A percentile compares a stretch with the other conserved stretches of the same genome.
Evolutionary conservation across 257 asterid genomes (phyloP).

Genomic region (Scutellaria galericulata): DNA sequence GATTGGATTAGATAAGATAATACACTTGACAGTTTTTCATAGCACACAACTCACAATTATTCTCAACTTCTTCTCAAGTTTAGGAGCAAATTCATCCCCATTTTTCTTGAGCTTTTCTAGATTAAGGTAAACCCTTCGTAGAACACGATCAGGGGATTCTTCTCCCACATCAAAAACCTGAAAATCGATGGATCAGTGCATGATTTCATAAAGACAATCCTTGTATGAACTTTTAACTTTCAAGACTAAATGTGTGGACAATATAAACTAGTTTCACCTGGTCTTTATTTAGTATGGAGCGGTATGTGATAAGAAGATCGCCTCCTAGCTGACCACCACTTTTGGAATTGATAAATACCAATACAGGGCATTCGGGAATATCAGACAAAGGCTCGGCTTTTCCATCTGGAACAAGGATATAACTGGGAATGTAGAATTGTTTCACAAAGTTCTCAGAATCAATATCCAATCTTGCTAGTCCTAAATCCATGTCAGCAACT

Average conservation of each 20-base stretch:
- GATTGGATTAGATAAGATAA: neutral
- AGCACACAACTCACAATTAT: conserved; percentile 51
- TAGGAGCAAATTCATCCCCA: conserved; percentile 62
- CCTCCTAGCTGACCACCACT: conserved; percentile 97
- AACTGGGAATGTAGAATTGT: conserved; percentile 68
- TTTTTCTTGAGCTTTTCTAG: conserved; percentile 65
- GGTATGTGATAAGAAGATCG: conserved; percentile 79
- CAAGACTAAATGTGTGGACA: neutral
- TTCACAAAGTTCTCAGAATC: conserved; percentile 44
- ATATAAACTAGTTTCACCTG: conserved; percentile 31
- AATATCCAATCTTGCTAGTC: conserved; percentile 34
- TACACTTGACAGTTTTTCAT: neutral
- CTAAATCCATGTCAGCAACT: conserved; percentile 39
- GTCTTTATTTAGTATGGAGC: conserved; percentile 61
- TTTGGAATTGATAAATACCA: conserved; percentile 84
- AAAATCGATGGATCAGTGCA: conserved; percentile 32
- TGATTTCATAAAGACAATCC: neutral
- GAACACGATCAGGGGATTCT: conserved; percentile 73
- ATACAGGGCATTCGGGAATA: conserved; percentile 75
- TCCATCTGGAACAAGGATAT: conserved; percentile 49
- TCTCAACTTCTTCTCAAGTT: conserved; percentile 60
- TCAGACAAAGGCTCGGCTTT: conserved; percentile 39
- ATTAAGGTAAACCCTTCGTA: conserved; percentile 59
- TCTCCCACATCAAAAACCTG: conserved; percentile 90
- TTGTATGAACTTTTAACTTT: too few relatives aligned